Evolutionary conservation across 2,329 filamentous ascomycete species (phyloP), one percentile per base, ranked within the genome.

Genomic region (Cercospora sesami): DNA sequence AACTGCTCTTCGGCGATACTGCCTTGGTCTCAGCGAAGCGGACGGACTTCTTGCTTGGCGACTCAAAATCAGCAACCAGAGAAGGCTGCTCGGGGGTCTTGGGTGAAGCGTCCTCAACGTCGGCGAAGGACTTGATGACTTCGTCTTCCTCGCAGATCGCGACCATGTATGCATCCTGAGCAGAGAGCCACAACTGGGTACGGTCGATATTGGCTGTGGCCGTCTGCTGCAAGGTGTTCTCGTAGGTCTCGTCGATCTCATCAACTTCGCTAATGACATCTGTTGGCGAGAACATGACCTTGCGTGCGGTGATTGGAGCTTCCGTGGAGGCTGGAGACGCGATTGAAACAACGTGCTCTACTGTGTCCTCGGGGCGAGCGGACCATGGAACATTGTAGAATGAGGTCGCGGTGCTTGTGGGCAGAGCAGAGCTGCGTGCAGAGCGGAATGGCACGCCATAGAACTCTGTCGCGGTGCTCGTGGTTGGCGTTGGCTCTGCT

Each of bases 401-500:
- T 67, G 90, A 89, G 78, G 96, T 92, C 5, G 94, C 94, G 18
- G 91, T 94, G 28, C 93, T 93, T 1, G 94, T 97, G 0, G 93
- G 93, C 1, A 93, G 92, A 16, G 69, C 18, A 1, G 69, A 60
- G n/a, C 51, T 59, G 16, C 53, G 57, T 21, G 63, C 64, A 80
- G 80, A 71, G 84, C 85, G 73, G 90, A 93, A 97, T 3, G 94
- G 93, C 30, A 90, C 86, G 70, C 90, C 89, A 81, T 98, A 98
- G 76, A 97, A 98, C 70, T 91, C 88, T 78, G 97, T 92, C 9
- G 94, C 94, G n/a, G 91, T 93, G 31, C 93, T 92, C 1, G 94
- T 97, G 0, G 92, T 94, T 1, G 93, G 93, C 0, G 88, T 88
- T 3, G 78, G 78, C 10, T 80, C 79, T 14, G 78, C 75, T 28